These are phyloP conservation scores for Triangularia verruculosa DNA, from an alignment of 2,329 filamentous ascomycete genomes.

Conservation along the genomic window DNA sequence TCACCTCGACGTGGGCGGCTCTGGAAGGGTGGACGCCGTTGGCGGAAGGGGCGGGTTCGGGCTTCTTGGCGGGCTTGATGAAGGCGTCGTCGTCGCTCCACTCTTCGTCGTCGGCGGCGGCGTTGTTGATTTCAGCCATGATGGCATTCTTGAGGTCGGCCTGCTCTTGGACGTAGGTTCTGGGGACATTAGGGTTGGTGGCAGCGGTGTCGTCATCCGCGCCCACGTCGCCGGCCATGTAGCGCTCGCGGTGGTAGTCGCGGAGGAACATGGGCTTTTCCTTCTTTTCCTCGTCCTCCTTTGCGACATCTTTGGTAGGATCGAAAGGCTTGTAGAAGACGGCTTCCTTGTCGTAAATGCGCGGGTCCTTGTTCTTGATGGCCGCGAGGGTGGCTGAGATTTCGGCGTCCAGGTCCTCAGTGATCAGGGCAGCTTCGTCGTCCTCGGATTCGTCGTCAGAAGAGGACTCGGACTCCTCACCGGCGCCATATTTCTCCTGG, in stretches of 20 bases:
- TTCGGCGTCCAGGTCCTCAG: slow-evolving; percentile 78
- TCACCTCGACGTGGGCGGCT: slow-evolving; percentile 44
- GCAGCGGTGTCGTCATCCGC: slow-evolving; percentile 48
- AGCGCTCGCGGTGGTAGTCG: slow-evolving; percentile 89
- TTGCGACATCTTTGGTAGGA: slow-evolving; percentile 36
- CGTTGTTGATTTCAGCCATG: slow-evolving; percentile 74
- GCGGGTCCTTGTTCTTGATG: slow-evolving; percentile 85
- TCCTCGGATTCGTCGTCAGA: slow-evolving; percentile 80
- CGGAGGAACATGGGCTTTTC: slow-evolving; percentile 82
- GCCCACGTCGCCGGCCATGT: slow-evolving; percentile 69
- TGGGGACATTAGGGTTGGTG: slow-evolving; percentile 40
- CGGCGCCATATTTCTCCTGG: slow-evolving; percentile 72
- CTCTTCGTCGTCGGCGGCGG: slow-evolving; percentile 43
- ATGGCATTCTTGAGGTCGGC: slow-evolving; percentile 75
- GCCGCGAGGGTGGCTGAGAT: slow-evolving; percentile 85
- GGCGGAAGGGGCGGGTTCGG: slow-evolving; percentile 37
- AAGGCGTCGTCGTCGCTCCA: slow-evolving; percentile 60
- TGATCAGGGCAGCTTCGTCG: slow-evolving; percentile 83
- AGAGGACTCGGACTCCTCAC: slow-evolving; percentile 52
- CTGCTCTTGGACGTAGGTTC: slow-evolving; percentile 86
- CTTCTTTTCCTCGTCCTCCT: slow-evolving; percentile 51
- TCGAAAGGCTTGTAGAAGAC: slow-evolving; percentile 74
- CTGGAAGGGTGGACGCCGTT: slow-evolving; percentile 58
- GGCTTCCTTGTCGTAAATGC: slow-evolving; percentile 76
- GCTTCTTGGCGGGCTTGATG: slow-evolving; percentile 70